These are phyloP conservation scores for Solanum etuberosum DNA, from an alignment of 257 asterid genomes.

Conservation along the genomic window DNA sequence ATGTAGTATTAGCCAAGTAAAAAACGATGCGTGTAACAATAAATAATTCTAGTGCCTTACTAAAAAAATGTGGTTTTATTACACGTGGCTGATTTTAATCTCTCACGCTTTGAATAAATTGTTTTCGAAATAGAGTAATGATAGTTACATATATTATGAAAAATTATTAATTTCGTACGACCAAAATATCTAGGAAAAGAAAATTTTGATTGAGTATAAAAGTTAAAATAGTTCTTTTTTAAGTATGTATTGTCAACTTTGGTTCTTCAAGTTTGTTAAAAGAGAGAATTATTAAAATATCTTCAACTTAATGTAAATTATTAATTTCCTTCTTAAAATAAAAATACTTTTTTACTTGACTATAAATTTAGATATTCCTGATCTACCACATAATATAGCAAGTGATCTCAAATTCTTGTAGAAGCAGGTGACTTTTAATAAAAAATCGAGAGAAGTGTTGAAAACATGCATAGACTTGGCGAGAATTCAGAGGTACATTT, in stretches of 20 bases:
- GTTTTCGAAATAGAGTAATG: not conserved
- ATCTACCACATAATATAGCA: too few relatives aligned
- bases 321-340: too few relatives aligned
- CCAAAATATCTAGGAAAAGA: not conserved
- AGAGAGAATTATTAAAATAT: not conserved
- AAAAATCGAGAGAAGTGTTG: too few relatives aligned
- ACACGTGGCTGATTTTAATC: not conserved
- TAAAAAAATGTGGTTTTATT: not conserved
- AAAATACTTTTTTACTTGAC: fast-evolving
- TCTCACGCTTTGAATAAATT: not conserved
- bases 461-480: too few relatives aligned
- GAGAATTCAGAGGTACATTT: too few relatives aligned
- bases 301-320: too few relatives aligned
- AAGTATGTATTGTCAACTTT: not conserved
- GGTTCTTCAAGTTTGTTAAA: not conserved
- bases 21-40: not conserved
- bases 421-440: too few relatives aligned
- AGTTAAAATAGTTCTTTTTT: too few relatives aligned
- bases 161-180: not conserved
- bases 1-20: not conserved
- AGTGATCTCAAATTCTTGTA: fast-evolving
- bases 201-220: not conserved
- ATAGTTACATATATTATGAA: not conserved
- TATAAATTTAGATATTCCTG: too few relatives aligned
- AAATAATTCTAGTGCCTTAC: not conserved